Percentiles rank a stretch among this genome's conserved stretches.
These are phyloP conservation scores for Colletotrichum australisinense DNA, from an alignment of 2,329 filamentous ascomycete species.

Conservation along the genomic window DNA sequence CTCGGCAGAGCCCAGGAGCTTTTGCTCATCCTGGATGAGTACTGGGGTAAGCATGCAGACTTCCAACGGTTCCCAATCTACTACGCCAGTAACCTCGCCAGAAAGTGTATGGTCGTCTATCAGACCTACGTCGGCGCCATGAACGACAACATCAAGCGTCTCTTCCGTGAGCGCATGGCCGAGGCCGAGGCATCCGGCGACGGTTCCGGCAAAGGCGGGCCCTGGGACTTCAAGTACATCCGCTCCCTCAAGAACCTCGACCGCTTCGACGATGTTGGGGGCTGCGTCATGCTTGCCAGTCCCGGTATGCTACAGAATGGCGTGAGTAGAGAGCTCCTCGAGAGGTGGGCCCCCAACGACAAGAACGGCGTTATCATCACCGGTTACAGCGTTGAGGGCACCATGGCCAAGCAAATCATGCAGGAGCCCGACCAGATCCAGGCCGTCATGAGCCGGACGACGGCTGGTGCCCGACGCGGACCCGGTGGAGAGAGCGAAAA, in stretches of 20 bases:
- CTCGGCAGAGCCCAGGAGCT: constrained; percentile 94
- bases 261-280: constrained; percentile 93
- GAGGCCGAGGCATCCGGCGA: constrained; percentile 87
- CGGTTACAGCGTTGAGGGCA: constrained; percentile 97
- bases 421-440: constrained; percentile 96
- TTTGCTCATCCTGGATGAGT: constrained; percentile 94
- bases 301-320: constrained; percentile 99
- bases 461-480: constrained; percentile 71
- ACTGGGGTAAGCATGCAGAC: constrained; percentile 91
- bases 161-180: constrained; percentile 93
- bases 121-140: constrained; percentile 98
- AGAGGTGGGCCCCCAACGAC: constrained; percentile 95
- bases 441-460: constrained; percentile 86
- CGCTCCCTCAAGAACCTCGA: constrained; percentile 92
- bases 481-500: constrained; percentile 82
- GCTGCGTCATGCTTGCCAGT: constrained; percentile 96
- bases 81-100: constrained; percentile 93
- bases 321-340: constrained; percentile 90
- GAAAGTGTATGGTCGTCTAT: constrained; percentile 98
- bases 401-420: constrained; percentile 96
- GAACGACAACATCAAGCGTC: constrained; percentile 98
- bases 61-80: constrained; percentile 95
- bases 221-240: constrained; percentile 97
- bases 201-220: constrained; percentile 79
- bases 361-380: constrained; percentile 99